These are phyloP conservation scores for Cucurbita maxima DNA, from an alignment of 306 rosid species.

Conservation along the genomic window DNA sequence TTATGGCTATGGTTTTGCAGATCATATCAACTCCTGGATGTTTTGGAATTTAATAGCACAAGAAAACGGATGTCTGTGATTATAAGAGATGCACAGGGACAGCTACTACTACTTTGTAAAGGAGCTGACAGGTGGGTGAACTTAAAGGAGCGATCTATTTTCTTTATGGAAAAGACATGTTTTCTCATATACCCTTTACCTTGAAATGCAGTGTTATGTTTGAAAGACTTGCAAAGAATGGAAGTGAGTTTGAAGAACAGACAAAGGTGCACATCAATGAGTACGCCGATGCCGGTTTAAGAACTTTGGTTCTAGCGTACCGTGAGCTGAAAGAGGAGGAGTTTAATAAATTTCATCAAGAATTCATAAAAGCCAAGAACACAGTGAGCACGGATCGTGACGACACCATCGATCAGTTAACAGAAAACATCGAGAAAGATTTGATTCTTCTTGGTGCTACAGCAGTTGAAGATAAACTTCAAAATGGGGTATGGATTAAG, in stretches of 20 bases:
- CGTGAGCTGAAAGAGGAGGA: slow-evolving; percentile 66
- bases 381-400: slow-evolving; percentile 66
- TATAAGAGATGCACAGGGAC: slow-evolving; percentile 51
- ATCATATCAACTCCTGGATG: slow-evolving; percentile 47
- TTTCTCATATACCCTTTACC: background rate
- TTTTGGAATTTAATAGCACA: slow-evolving; percentile 84
- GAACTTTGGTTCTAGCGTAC: slow-evolving; percentile 81
- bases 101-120: slow-evolving; percentile 59
- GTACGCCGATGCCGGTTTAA: slow-evolving; percentile 96
- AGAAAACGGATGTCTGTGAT: slow-evolving; percentile 94
- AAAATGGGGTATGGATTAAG: slow-evolving; percentile 62
- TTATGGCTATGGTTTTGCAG: slow-evolving; percentile 26
- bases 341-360: slow-evolving; percentile 38
- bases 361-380: slow-evolving; percentile 64
- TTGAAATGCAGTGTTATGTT: slow-evolving; percentile 71
- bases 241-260: slow-evolving; percentile 64
- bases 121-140: slow-evolving; percentile 92
- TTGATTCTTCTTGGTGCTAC: slow-evolving; percentile 96
- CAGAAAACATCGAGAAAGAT: slow-evolving; percentile 65
- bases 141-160: background rate
- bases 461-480: slow-evolving; percentile 98
- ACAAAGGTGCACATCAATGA: slow-evolving; percentile 57
- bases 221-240: slow-evolving; percentile 65
- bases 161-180: background rate
- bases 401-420: slow-evolving; percentile 45